Evolutionary conservation across 176 grass and related monocot genomes (phyloP), one percentile per base, ranked within the genome.

Genomic region (Raddia distichophylla): DNA sequence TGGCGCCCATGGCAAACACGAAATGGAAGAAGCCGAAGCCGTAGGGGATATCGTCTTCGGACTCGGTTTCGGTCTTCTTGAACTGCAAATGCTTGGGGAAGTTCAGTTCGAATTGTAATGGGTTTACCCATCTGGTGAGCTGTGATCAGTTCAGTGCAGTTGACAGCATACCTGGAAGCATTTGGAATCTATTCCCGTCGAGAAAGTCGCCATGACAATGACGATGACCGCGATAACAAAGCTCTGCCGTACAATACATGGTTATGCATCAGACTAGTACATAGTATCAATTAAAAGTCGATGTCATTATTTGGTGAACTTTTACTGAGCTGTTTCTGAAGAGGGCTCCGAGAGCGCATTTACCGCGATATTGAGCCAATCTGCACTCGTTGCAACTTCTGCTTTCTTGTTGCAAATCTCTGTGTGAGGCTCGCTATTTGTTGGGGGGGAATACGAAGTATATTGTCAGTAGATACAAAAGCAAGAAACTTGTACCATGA

Each of bases 21-120:
- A 99, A 90, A 85, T 99, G 97, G 86, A 99, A 99, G 87, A 99
- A 99, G 15, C 93, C 93, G 8, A 93, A 93, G 0, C 97, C 91
- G 73, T 99, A 99, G 3, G 93, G 97, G 47, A 93, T 73, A 63
- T 91, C 93, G 33, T 93, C 93, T 48, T 95, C 89, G 0, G 84
- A 76, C 60, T 93, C 90, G 37, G 65, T 77, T 37, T 93, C 85
- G 1, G 80, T 67, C 79, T 88, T 93, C 86, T 89, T 99, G 85
- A 99, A 93, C 97, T 99, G 86, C 67, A 89, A 50, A 46, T 76
- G n/a, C 55, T 54, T 51, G 0, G 53, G 13, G 3, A 8, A 61
- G 45, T 32, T 85, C 80, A 60, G 46, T 66, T 71, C 22, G 0
- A 15, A 61, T 50, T 1, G 55, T 16, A 20, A 20, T 53, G n/a